These are phyloP conservation scores for Colletotrichum chlorophyti DNA, from an alignment of 2,329 filamentous ascomycete genomes.

Conservation along the genomic window DNA sequence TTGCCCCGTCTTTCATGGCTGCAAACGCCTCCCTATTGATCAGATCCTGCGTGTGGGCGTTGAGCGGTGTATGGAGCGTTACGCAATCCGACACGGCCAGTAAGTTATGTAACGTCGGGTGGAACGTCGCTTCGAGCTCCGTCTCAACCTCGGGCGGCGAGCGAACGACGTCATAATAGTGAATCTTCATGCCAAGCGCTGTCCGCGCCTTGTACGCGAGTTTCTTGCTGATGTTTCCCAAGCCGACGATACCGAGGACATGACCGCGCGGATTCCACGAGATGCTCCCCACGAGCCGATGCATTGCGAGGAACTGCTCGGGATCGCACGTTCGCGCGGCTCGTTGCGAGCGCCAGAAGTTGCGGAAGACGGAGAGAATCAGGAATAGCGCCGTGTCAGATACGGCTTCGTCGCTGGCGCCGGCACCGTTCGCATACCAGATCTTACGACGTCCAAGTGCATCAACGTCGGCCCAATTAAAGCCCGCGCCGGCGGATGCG, in stretches of 20 bases:
- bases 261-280: constrained; percentile 56
- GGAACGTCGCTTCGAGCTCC: constrained; percentile 37
- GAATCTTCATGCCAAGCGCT: constrained; percentile 60
- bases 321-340: constrained; percentile 52
- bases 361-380: constrained; percentile 55
- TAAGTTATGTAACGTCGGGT: constrained; percentile 35
- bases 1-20: constrained; percentile 53
- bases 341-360: constrained; percentile 53
- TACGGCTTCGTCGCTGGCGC: constrained; percentile 49
- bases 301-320: constrained; percentile 47
- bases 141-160: constrained; percentile 36
- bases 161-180: constrained; percentile 55
- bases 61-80: constrained; percentile 40
- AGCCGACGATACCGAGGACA: constrained; percentile 58
- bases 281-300: constrained; percentile 50
- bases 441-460: constrained; percentile 44
- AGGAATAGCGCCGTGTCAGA: constrained; percentile 50
- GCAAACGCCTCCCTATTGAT: constrained; percentile 42
- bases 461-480: constrained; percentile 67
- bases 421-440: constrained; percentile 52
- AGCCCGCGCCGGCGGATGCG: constrained; percentile 66
- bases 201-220: constrained; percentile 52
- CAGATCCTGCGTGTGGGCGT: constrained; percentile 34
- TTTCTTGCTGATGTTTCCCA: constrained; percentile 54
- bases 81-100: constrained; percentile 41